These are phyloP conservation scores for Sporobolus alterniflorus DNA, from an alignment of 202 grass and related monocot genomes.

Conservation along the genomic window DNA sequence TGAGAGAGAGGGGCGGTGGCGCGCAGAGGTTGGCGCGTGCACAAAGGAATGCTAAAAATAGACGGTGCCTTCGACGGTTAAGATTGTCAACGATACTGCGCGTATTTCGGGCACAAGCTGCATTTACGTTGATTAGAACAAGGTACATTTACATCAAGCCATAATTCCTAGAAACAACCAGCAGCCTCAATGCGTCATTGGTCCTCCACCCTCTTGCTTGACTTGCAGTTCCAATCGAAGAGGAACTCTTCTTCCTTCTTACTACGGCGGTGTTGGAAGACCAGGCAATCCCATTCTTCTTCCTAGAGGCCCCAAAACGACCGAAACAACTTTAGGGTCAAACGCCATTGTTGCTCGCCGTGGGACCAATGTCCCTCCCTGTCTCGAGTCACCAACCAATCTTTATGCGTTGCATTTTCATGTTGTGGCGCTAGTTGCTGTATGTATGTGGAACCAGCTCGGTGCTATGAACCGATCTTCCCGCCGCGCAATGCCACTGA, in stretches of 20 bases:
- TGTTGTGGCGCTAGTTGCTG: background rate
- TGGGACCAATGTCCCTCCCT: background rate
- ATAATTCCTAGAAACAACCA: background rate
- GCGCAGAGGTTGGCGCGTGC: constrained; percentile 30
- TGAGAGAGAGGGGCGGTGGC: background rate
- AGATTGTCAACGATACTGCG: background rate
- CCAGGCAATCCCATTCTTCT: background rate
- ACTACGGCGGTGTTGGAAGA: background rate
- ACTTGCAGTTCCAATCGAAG: background rate
- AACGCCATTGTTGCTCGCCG: background rate
- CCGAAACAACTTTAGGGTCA: background rate
- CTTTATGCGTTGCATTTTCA: background rate
- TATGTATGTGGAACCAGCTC: background rate
- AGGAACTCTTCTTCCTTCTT: background rate
- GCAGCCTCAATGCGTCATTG: background rate
- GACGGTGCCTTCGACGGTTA: constrained; percentile 16
- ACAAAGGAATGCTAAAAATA: constrained; percentile 39
- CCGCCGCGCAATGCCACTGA: background rate
- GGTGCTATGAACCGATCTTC: background rate
- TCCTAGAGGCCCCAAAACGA: background rate
- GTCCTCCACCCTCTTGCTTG: background rate
- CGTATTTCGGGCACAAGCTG: background rate
- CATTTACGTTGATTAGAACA: background rate
- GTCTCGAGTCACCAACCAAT: background rate
- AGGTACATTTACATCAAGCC: background rate